phyloP scores from a whole-genome alignment of 2,329 filamentous ascomycete genomes.

The Claviceps spartinae region DNA sequence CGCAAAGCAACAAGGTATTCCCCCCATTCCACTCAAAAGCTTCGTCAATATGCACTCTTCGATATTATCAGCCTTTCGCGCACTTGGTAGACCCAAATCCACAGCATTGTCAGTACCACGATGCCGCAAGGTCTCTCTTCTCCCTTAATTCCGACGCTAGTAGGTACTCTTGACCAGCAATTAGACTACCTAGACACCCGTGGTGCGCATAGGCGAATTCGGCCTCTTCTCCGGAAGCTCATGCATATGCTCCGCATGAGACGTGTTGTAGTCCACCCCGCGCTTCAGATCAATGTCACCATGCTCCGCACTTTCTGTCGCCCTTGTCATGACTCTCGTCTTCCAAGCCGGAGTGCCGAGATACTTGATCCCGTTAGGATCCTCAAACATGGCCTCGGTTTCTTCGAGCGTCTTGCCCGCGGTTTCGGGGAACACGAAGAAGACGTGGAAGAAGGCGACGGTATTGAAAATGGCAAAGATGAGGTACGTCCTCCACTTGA shows the following conservation, averaged over 20 bases:
- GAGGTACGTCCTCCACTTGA: constrained; percentile 38
- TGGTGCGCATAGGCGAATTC: not conserved
- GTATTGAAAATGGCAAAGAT: constrained; percentile 39
- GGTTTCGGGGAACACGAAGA: constrained; percentile 44
- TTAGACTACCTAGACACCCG: too few relatives aligned
- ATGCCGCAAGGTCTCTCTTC: too few relatives aligned
- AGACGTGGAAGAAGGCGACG: constrained; percentile 35
- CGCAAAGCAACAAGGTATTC: too few relatives aligned
- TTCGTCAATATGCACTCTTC: too few relatives aligned
- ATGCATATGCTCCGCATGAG: constrained; percentile 8
- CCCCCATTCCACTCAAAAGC: too few relatives aligned
- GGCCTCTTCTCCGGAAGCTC: constrained; percentile 5
- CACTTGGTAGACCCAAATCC: too few relatives aligned
- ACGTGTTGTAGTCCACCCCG: constrained; percentile 8
- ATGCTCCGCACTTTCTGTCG: constrained; percentile 12
- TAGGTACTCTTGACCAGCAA: too few relatives aligned
- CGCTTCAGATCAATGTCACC: constrained; percentile 16
- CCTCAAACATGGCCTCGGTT: constrained; percentile 32
- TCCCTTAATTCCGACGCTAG: too few relatives aligned
- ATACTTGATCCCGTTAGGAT: constrained; percentile 18
- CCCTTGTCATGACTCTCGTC: constrained; percentile 13
- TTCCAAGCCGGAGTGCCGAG: constrained; percentile 21
- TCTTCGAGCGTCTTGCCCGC: constrained; percentile 42
- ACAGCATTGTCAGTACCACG: too few relatives aligned
- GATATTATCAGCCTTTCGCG: too few relatives aligned